Base-by-base conservation (phyloP, 2,329 filamentous ascomycete species). In the Nothopassalora personata region DNA sequence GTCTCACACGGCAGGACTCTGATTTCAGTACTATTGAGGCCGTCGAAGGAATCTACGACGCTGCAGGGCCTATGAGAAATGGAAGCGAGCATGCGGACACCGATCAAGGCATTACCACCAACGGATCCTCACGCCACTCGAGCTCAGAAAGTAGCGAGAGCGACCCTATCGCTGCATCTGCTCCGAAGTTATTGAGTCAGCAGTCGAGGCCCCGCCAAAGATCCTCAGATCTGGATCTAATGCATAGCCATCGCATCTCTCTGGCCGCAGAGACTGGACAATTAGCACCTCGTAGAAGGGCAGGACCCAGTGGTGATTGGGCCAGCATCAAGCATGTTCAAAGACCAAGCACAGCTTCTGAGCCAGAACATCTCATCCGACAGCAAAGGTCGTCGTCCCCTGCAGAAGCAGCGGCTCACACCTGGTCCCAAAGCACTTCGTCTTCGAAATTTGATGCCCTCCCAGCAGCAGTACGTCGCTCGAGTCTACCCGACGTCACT, bases 221-320 rank as follows among this genome's bases (percentile, higher is more conserved):
- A 31, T 67, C 70, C 19, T 27, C 58, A 1, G 71, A 72, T 50
- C 60, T 73, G 10, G 67, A 72, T 47, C 67, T 79, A 28, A 75
- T 80, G 57, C 73, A 78, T 56, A 78, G 67, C 58, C 77, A 80
- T 62, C 77, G 79, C 33, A 68, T 78, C 56, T 80, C 78, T 5
- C 79, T 80, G 62, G 78, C 77, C 33, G 79, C 79, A 18, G 79
- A 81, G 67, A 80, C 77, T 36, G 79, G 79, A 15, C 78, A 80
- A 61, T 71, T 81, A 27, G 67, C 66, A 10, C 70, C 71, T 11
- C 63, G 69, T 18, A 54, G 66, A 7, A 65, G 55, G 28, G 55
- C 62, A 3, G 60, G 61, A 9, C 46, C 58, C 10, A 66, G 66
- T 53, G 54, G 59, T 13, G 58, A 60, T 13, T 64, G 57, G 62